Conservation (phyloP, 345 rosid genomes). For the Firmiana major region DNA sequence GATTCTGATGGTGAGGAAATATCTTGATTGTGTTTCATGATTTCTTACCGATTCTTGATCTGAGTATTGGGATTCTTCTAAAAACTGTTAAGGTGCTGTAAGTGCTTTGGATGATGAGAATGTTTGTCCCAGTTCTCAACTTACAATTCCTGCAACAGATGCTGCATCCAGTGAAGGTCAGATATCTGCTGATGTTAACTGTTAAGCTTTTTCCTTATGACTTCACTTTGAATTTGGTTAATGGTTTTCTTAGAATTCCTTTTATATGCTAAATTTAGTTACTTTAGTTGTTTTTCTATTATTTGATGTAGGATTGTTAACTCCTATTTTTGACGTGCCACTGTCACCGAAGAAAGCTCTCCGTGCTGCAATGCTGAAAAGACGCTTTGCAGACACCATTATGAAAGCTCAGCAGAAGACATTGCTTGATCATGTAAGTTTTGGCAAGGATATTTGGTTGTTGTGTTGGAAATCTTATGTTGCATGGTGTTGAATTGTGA, state of each 20-base stretch:
- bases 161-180: slow-evolving; percentile 48
- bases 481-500: neutral
- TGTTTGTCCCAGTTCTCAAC: slow-evolving; percentile 43
- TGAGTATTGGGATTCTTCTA: slow-evolving; percentile 22
- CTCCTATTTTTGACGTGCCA: slow-evolving; percentile 35
- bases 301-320: slow-evolving; percentile 41
- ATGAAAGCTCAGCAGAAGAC: slow-evolving; percentile 68
- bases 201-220: neutral
- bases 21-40: slow-evolving; percentile 16
- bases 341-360: slow-evolving; percentile 75
- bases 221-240: neutral
- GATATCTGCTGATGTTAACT: slow-evolving; percentile 12
- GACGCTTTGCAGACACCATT: slow-evolving; percentile 63
- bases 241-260: neutral
- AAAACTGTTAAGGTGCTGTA: slow-evolving; percentile 47
- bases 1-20: slow-evolving; percentile 69
- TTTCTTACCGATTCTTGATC: slow-evolving; percentile 18
- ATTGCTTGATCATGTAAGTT: slow-evolving; percentile 51
- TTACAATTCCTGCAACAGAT: slow-evolving; percentile 31
- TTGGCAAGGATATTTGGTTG: neutral
- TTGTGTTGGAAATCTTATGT: neutral
- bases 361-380: slow-evolving; percentile 74
- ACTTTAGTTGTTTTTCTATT: neutral
- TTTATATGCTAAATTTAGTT: neutral
- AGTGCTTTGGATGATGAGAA: slow-evolving; percentile 57